These are phyloP conservation scores for Botrytis deweyae DNA, from an alignment of 2,329 filamentous ascomycete species.

Conservation along the genomic window DNA sequence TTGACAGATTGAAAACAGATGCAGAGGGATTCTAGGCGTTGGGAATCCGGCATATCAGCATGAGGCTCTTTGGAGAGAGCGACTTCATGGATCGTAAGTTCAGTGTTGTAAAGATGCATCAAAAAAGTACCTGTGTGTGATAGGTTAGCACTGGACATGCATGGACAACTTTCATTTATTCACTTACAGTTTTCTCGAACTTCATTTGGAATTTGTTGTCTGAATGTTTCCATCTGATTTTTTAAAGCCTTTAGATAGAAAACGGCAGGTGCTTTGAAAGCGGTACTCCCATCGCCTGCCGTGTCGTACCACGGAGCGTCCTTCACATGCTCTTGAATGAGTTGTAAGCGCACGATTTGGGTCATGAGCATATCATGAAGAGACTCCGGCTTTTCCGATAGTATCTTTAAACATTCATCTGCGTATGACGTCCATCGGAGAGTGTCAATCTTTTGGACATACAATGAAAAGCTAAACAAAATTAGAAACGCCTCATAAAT, in stretches of 20 bases:
- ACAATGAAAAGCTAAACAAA: conserved; percentile 41
- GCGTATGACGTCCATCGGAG: conserved; percentile 59
- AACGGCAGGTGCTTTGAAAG: conserved; percentile 31
- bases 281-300: not conserved
- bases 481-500: conserved; percentile 13
- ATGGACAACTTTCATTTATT: no score
- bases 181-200: conserved; percentile 44
- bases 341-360: conserved; percentile 41
- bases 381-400: conserved; percentile 48
- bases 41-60: not conserved
- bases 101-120: conserved; percentile 16
- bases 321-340: conserved; percentile 32
- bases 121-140: not conserved
- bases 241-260: conserved; percentile 45
- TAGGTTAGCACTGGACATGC: not conserved
- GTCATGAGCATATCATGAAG: conserved; percentile 52
- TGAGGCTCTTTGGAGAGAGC: not conserved
- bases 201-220: conserved; percentile 66
- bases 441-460: conserved; percentile 49
- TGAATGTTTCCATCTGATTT: conserved; percentile 57
- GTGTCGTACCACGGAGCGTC: conserved; percentile 8
- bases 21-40: conserved; percentile 14
- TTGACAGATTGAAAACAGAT: conserved; percentile 19
- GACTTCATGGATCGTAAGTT: conserved; percentile 22
- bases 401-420: conserved; percentile 53